Percentiles rank a stretch among this genome's conserved stretches.
phyloP scores from a whole-genome alignment of 2,329 filamentous ascomycete species.

The Thielaviopsis ethacetica region DNA sequence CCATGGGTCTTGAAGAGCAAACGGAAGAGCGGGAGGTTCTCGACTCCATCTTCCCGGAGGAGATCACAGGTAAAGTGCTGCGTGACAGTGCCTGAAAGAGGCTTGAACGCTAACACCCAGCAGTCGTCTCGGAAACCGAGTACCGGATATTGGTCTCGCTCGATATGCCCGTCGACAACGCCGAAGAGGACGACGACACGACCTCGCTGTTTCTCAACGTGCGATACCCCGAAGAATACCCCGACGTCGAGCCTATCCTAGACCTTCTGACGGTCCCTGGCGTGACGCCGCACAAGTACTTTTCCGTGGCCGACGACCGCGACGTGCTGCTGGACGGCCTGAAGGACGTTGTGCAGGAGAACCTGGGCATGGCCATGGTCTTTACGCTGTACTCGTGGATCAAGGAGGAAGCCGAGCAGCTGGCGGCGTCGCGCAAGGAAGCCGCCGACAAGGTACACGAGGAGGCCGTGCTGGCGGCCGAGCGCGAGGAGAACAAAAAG shows the following conservation, averaged over 20 bases:
- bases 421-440: constrained; percentile 59
- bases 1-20: constrained; percentile 70
- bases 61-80: constrained; percentile 61
- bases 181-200: constrained; percentile 46
- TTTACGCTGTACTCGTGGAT: constrained; percentile 78
- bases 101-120: neutral
- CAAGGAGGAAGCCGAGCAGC: constrained; percentile 78
- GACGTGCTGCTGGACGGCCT: constrained; percentile 54
- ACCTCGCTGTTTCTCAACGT: constrained; percentile 61
- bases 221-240: constrained; percentile 78
- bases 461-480: constrained; percentile 39
- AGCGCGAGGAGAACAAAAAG: constrained; percentile 89
- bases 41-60: constrained; percentile 94
- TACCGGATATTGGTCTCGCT: constrained; percentile 77
- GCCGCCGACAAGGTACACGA: constrained; percentile 42
- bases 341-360: constrained; percentile 68
- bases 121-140: constrained; percentile 80
- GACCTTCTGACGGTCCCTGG: constrained; percentile 64
- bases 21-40: constrained; percentile 93
- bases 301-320: constrained; percentile 72
- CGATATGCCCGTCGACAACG: constrained; percentile 54
- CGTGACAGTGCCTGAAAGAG: neutral
- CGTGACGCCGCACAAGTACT: constrained; percentile 47
- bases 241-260: constrained; percentile 69
- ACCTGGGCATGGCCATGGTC: constrained; percentile 92